Percentiles rank a stretch among this genome's conserved stretches.
These are phyloP conservation scores for Colletotrichum neosansevieriae DNA, from an alignment of 2,329 filamentous ascomycete species.

Conservation along the genomic window DNA sequence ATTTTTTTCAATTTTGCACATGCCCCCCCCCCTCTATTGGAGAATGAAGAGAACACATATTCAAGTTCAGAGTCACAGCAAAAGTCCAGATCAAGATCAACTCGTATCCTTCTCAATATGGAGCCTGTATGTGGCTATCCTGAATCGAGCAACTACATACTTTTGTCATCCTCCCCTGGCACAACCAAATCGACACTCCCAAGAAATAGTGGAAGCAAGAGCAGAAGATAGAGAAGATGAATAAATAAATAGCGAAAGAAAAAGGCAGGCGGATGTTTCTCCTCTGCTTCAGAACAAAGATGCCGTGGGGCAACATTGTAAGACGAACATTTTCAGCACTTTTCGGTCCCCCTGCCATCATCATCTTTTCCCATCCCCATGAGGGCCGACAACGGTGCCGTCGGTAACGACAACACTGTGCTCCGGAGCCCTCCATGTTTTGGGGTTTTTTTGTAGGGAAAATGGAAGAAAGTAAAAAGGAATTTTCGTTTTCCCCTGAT, in stretches of 20 bases:
- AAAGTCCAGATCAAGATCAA: background rate
- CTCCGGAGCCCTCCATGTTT: background rate
- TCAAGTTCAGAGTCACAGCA: background rate
- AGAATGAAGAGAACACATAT: background rate
- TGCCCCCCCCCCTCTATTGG: no score
- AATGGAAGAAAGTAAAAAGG: background rate
- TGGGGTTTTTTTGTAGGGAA: background rate
- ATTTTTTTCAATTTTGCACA: background rate
- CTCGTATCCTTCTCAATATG: slow-evolving; percentile 28
- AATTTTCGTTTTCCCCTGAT: background rate
- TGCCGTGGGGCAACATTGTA: slow-evolving; percentile 51
- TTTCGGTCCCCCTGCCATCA: slow-evolving; percentile 18
- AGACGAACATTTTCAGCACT: slow-evolving; percentile 37
- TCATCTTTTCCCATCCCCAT: slow-evolving; percentile 3
- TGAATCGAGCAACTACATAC: slow-evolving; percentile 22
- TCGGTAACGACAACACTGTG: background rate
- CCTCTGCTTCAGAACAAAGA: slow-evolving; percentile 42
- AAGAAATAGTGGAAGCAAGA: background rate
- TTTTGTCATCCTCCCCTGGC: slow-evolving; percentile 20
- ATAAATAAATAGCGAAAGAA: slow-evolving; percentile 9
- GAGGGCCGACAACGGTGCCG: slow-evolving; percentile 2
- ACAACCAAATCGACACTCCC: background rate
- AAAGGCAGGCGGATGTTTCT: slow-evolving; percentile 18
- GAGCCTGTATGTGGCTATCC: slow-evolving; percentile 13
- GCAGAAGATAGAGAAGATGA: background rate